A percentile compares a stretch with the other conserved stretches of the same genome.
phyloP scores from a whole-genome alignment of 768 basidiomycete genomes.

The Calocera cornea region DNA sequence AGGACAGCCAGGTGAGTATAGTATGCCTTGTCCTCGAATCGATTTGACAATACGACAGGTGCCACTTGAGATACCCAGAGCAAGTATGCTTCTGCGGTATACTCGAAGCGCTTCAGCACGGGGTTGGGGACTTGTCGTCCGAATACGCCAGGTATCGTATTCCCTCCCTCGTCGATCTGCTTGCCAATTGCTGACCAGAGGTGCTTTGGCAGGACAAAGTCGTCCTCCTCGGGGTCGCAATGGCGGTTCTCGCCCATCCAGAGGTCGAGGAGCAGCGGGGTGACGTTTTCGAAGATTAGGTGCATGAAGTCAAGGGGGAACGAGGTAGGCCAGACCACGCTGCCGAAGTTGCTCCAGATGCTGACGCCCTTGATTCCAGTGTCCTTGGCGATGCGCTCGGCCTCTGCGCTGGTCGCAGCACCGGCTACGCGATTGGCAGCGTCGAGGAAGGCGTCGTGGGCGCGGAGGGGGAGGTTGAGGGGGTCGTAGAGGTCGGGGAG shows the following conservation, averaged over 20 bases:
- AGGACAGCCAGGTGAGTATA: conserved; percentile 9
- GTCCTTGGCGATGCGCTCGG: conserved; percentile 18
- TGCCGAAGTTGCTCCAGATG: conserved; percentile 14
- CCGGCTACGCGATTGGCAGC: conserved; percentile 19
- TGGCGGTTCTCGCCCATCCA: no score
- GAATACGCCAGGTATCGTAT: conserved; percentile 26
- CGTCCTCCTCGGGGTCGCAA: no score
- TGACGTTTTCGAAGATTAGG: conserved; percentile 33
- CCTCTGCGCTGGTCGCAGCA: conserved; percentile 16
- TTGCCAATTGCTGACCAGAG: no score
- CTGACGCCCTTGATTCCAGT: conserved; percentile 26
- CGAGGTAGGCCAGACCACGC: conserved; percentile 29
- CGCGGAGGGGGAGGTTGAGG: no score
- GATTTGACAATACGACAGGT: conserved; percentile 13
- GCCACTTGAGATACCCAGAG: conserved; percentile 18
- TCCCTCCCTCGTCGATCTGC: no score
- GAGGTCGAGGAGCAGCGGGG: conserved; percentile 29
- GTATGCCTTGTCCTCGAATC: background rate
- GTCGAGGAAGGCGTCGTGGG: conserved; percentile 17
- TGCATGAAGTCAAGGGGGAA: conserved; percentile 41
- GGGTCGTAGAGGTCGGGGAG: no score
- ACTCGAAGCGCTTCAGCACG: conserved; percentile 3
- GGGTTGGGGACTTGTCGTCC: conserved; percentile 14
- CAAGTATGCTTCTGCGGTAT: conserved; percentile 16
- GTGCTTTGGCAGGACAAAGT: no score